phyloP scores from a whole-genome alignment of 2,329 filamentous ascomycete genomes.

The Corinectria fuckeliana region DNA sequence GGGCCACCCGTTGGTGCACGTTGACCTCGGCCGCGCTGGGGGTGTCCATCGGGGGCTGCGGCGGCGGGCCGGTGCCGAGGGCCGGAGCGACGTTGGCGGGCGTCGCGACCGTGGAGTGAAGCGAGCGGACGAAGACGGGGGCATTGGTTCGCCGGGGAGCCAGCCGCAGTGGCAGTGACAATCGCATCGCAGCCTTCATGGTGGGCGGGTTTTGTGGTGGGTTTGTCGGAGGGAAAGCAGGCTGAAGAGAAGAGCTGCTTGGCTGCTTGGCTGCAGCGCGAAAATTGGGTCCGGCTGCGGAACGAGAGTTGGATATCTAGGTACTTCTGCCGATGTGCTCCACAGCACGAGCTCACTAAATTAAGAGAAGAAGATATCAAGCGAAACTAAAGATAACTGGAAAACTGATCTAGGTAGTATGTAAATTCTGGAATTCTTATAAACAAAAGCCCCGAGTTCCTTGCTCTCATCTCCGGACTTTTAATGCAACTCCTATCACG shows the following conservation, averaged over 20 bases:
- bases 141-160: slow-evolving; percentile 35
- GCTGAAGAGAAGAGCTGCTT: no score
- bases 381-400: no score
- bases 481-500: no score
- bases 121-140: slow-evolving; percentile 31
- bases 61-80: slow-evolving; percentile 65
- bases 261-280: slow-evolving; percentile 9
- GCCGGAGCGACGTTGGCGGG: slow-evolving; percentile 58
- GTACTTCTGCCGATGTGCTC: no score
- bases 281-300: slow-evolving; percentile 33
- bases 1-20: slow-evolving; percentile 53
- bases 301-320: slow-evolving; percentile 23
- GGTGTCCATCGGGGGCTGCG: slow-evolving; percentile 59
- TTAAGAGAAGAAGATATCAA: no score
- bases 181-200: slow-evolving; percentile 52
- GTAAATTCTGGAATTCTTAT: no score
- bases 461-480: no score
- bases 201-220: slow-evolving; percentile 16
- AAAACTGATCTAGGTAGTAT: no score
- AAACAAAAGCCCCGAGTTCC: no score
- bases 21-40: slow-evolving; percentile 48
- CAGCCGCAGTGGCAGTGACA: slow-evolving; percentile 50
- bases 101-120: slow-evolving; percentile 44
- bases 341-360: no score
- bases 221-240: slow-evolving; percentile 15